Conservation (phyloP, 1,284 basidiomycete genomes). For the Irpex sp. region DNA sequence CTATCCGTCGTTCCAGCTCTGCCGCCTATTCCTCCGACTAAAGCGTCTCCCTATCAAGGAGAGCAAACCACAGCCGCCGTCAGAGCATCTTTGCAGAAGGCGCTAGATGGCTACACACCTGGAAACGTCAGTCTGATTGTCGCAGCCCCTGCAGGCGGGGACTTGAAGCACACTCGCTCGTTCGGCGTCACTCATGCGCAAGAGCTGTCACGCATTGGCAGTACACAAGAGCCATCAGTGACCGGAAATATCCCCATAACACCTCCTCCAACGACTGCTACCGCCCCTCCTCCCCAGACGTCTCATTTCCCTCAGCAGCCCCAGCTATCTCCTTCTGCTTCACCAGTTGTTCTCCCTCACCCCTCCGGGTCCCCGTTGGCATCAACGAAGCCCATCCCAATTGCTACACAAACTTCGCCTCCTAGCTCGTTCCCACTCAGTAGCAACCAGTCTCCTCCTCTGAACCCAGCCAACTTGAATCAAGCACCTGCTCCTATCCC, state of each 20-base stretch:
- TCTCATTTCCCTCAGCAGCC: background rate
- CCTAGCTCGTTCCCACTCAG: slow-evolving; percentile 17
- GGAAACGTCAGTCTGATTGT: slow-evolving; percentile 55
- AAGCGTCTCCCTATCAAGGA: slow-evolving; percentile 53
- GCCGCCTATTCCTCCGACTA: slow-evolving; percentile 59
- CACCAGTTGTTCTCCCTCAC: slow-evolving; percentile 2
- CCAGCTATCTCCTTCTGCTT: background rate
- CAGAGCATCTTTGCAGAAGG: slow-evolving; percentile 71
- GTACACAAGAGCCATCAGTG: slow-evolving; percentile 26
- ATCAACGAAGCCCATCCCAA: slow-evolving; percentile 6
- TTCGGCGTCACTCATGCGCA: slow-evolving; percentile 78
- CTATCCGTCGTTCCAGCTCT: slow-evolving; percentile 54
- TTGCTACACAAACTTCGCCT: slow-evolving; percentile 18
- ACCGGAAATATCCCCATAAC: slow-evolving; percentile 39
- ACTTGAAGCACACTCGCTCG: slow-evolving; percentile 66
- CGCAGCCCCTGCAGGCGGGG: slow-evolving; percentile 38
- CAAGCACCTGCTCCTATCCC: slow-evolving; percentile 42
- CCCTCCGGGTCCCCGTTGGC: background rate
- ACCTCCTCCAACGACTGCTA: slow-evolving; percentile 29
- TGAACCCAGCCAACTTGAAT: slow-evolving; percentile 53
- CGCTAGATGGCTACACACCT: slow-evolving; percentile 70
- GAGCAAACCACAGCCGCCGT: slow-evolving; percentile 58
- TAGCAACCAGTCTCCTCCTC: slow-evolving; percentile 33
- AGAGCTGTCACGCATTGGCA: slow-evolving; percentile 58
- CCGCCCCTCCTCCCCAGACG: slow-evolving; percentile 8